Percentiles rank a stretch among this genome's conserved stretches.
These are phyloP conservation scores for Trifolium dubium DNA, from an alignment of 306 rosid species.

Conservation along the genomic window DNA sequence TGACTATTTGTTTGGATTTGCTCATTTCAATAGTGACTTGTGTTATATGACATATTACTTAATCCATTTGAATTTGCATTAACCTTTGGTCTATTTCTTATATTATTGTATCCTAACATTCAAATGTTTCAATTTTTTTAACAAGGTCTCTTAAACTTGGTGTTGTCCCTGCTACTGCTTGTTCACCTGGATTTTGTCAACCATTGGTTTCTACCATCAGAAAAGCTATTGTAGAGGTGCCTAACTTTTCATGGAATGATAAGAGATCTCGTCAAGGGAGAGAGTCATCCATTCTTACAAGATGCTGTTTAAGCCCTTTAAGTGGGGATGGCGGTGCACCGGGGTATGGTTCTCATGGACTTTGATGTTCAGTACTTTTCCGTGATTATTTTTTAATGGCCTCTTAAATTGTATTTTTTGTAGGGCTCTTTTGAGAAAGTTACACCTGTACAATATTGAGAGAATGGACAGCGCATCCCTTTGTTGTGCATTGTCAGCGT, in stretches of 20 bases:
- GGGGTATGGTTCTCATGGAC: conserved; percentile 65
- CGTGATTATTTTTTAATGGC: conserved; percentile 30
- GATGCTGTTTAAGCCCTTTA: conserved; percentile 94
- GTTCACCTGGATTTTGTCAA: conserved; percentile 72
- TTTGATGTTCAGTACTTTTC: conserved; percentile 26
- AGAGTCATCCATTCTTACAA: conserved; percentile 86
- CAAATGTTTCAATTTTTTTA: conserved; percentile 36
- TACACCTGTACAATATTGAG: conserved; percentile 92
- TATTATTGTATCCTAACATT: conserved; percentile 22
- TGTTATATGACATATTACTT: not conserved
- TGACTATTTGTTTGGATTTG: conserved; percentile 30
- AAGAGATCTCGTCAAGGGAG: conserved; percentile 97
- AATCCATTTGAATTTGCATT: conserved; percentile 30
- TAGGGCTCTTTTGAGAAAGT: conserved; percentile 74
- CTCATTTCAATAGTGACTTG: not conserved
- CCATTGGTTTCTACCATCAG: conserved; percentile 69
- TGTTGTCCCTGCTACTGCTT: conserved; percentile 70
- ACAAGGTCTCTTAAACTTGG: conserved; percentile 96
- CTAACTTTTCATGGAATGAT: conserved; percentile 89
- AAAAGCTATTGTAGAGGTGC: conserved; percentile 72
- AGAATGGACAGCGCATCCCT: conserved; percentile 90
- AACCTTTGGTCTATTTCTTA: conserved; percentile 14
- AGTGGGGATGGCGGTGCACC: conserved; percentile 69
- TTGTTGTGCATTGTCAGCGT: conserved; percentile 70
- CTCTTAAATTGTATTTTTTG: conserved; percentile 43